Evolutionary conservation across 192 early-diverging fungal genomes (phyloP), one percentile per base, ranked within the genome.

Genomic region (Dispira simplex): DNA sequence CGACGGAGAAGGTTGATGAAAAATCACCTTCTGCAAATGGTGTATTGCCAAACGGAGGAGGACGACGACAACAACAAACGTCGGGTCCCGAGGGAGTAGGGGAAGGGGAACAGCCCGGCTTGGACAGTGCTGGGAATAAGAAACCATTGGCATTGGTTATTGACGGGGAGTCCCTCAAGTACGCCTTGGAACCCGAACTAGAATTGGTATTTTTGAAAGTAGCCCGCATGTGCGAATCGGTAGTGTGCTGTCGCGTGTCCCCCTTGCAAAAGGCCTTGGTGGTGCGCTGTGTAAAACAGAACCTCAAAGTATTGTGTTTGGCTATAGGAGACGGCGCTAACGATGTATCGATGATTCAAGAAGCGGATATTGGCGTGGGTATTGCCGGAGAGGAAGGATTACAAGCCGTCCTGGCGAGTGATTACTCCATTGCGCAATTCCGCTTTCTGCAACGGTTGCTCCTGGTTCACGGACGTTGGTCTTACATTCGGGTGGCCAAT

Each of bases 311-410:
- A 5, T 83, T 95, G 83, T 91, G 89, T 14, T 67, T 98, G 57
- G 88, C 93, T 5, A 92, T 98, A 48, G 95, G 95, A 27, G 95
- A 98, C 77, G 88, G 93, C 43, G 95, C 92, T 14, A 98, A 98
- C 70, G 95, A 98, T 70, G 93, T 98, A 16, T 83, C 83, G 44
- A 98, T 98, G 95, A 98, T 98, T 65, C 95, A 98, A 74, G 92
- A 90, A 48, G 93, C 95, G 43, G 86, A 98, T 71, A 81, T 98
- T 20, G 95, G 95, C 46, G 74, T 98, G 32, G 95, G 95, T 26
- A 95, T 98, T 63, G 84, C 87, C 16, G 95, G 95, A 47, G 86
- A 93, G 66, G 95, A 98, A 73, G 95, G 95, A 11, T 68, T 93
- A 70, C 93, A 98, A 68, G 95, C 95, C 1, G 87, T 84, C 9